Evolutionary conservation across 2,329 filamentous ascomycete genomes (phyloP).

Genomic region (Chaetothyriales sp.): DNA sequence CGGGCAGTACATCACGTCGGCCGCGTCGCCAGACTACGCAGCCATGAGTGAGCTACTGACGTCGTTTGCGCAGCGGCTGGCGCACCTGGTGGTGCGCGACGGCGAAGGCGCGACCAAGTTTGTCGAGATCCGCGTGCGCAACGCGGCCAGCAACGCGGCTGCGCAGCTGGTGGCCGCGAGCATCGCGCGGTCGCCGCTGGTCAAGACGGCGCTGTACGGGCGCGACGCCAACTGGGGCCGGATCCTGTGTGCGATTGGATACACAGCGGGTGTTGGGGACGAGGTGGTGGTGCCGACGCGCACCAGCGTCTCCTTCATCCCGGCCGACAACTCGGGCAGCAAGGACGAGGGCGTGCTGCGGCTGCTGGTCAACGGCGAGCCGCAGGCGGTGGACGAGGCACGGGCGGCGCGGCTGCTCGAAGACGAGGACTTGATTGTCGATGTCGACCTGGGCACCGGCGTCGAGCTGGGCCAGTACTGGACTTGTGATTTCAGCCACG

Average conservation of each 20-base stretch:
- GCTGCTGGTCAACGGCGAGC: constrained; percentile 47
- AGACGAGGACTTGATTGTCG: constrained; percentile 49
- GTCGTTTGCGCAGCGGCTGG: constrained; percentile 66
- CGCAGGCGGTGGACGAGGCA: constrained; percentile 47
- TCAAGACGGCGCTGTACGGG: constrained; percentile 94
- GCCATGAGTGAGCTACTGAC: constrained; percentile 60
- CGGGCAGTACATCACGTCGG: constrained; percentile 26
- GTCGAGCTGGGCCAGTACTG: constrained; percentile 45
- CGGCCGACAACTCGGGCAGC: constrained; percentile 39
- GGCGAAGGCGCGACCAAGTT: constrained; percentile 98
- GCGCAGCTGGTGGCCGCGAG: constrained; percentile 71
- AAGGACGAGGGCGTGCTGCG: constrained; percentile 32
- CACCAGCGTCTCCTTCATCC: constrained; percentile 49
- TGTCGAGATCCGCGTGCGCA: constrained; percentile 74
- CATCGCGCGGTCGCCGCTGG: constrained; percentile 81
- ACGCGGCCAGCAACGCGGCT: constrained; percentile 53
- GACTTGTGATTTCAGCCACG: constrained; percentile 56
- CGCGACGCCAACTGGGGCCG: constrained; percentile 98
- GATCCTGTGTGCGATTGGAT: constrained; percentile 87
- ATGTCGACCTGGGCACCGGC: constrained; percentile 42
- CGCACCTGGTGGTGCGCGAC: constrained; percentile 86
- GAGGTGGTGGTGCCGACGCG: constrained; percentile 37
- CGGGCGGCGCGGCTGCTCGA: constrained; percentile 47
- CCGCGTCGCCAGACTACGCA: constrained; percentile 43
- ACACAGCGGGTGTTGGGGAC: constrained; percentile 27